phyloP scores from a whole-genome alignment of 2,329 filamentous ascomycete species.

The Colletotrichum sp. region DNA sequence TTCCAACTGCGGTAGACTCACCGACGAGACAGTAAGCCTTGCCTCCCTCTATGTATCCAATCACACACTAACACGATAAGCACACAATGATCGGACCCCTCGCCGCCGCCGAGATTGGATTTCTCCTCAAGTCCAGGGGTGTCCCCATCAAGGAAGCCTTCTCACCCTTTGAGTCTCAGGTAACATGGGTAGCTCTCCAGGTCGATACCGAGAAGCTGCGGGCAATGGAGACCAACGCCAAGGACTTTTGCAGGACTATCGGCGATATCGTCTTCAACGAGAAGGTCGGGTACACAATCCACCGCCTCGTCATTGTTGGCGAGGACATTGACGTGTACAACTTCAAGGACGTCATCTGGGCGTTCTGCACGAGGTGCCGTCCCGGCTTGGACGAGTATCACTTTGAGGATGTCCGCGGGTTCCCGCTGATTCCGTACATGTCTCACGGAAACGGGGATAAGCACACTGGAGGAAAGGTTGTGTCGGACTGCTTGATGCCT shows the following conservation, averaged over 20 bases:
- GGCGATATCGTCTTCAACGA: constrained; percentile 47
- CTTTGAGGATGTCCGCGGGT: constrained; percentile 48
- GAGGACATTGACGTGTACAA: constrained; percentile 55
- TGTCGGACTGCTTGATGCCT: constrained; percentile 48
- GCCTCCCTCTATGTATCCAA: rapidly evolving
- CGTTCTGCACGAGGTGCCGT: constrained; percentile 51
- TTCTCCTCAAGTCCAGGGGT: constrained; percentile 35
- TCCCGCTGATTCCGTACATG: constrained; percentile 52
- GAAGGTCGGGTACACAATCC: constrained; percentile 47
- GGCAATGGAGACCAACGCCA: constrained; percentile 53
- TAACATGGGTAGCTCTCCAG: constrained; percentile 56
- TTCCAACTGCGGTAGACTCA: constrained; percentile 47
- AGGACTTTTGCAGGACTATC: constrained; percentile 42
- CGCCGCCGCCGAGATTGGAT: constrained; percentile 46
- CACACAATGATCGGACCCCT: constrained; percentile 44
- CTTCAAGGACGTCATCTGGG: constrained; percentile 52
- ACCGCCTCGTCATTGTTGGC: constrained; percentile 50
- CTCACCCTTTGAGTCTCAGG: constrained; percentile 50
- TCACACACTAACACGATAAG: neutral
- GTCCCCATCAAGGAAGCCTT: constrained; percentile 50
- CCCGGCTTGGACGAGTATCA: constrained; percentile 47
- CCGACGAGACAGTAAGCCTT: constrained; percentile 43
- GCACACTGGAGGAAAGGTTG: constrained; percentile 46
- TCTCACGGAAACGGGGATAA: constrained; percentile 35
- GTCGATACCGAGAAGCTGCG: constrained; percentile 63